These are phyloP conservation scores for Sporothrix protearum DNA, from an alignment of 2,329 filamentous ascomycete genomes.

Conservation along the genomic window DNA sequence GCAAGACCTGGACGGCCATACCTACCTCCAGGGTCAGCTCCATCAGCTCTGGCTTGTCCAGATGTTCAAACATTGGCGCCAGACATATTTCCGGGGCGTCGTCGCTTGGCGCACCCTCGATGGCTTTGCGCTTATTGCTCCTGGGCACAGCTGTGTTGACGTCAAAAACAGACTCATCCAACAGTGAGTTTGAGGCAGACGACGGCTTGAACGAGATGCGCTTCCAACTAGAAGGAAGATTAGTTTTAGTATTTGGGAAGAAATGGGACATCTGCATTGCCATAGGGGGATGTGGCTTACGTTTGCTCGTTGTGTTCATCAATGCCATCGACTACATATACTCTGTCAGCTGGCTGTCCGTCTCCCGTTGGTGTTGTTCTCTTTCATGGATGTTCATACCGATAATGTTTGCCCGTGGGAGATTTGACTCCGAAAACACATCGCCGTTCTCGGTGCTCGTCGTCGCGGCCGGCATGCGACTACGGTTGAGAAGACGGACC, in stretches of 20 bases:
- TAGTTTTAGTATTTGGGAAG: background rate
- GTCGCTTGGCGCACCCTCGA: slow-evolving; percentile 53
- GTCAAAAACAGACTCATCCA: slow-evolving; percentile 50
- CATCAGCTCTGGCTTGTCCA: slow-evolving; percentile 31
- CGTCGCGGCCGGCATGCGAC: slow-evolving; percentile 60
- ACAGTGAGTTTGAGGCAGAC: slow-evolving; percentile 43
- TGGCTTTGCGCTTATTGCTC: slow-evolving; percentile 54
- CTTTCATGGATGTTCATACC: slow-evolving; percentile 40
- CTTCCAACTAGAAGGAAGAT: slow-evolving; percentile 53
- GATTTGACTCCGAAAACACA: slow-evolving; percentile 49
- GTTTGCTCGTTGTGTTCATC: slow-evolving; percentile 64
- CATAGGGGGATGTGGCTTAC: slow-evolving; percentile 3
- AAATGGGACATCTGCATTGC: background rate
- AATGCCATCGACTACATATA: slow-evolving; percentile 46
- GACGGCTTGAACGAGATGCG: slow-evolving; percentile 52
- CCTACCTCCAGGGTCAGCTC: slow-evolving; percentile 53
- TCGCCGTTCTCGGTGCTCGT: slow-evolving; percentile 51
- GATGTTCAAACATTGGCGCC: slow-evolving; percentile 49
- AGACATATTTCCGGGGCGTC: slow-evolving; percentile 66
- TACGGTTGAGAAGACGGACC: slow-evolving; percentile 63
- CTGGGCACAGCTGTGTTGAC: slow-evolving; percentile 59
- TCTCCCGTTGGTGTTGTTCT: too few species aligned
- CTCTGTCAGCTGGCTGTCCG: background rate
- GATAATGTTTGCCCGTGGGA: slow-evolving; percentile 71
- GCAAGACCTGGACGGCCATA: slow-evolving; percentile 51